Evolutionary conservation across 163 green algal genomes (phyloP), one percentile per base, ranked within the genome.

Genomic region (Smithsoniella earleae): DNA sequence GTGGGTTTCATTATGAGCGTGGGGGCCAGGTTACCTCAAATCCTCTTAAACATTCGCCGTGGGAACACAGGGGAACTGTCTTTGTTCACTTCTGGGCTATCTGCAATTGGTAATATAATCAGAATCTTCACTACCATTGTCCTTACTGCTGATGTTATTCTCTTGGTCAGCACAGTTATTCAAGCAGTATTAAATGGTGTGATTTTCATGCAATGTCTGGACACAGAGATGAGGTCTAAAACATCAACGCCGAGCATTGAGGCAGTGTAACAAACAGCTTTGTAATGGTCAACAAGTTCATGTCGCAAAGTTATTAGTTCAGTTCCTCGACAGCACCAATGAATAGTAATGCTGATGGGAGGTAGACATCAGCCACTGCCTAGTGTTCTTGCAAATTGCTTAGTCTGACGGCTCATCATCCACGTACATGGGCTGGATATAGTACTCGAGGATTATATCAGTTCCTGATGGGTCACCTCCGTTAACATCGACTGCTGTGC

Each of bases 21-120:
- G 6, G 58, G 58, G 16, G 58, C 58, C 5, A 30, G 58, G 10
- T 4, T 69, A 5, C 58, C 58, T 8, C 58, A 69, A 13, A 69
- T 69, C n/a, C 22, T 30, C 30, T 33, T 69, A 5, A 69, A 69
- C 58, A 43, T 69, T 33, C 58, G 20, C 6, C n/a, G 58, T 22
- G 58, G 58, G 4, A 69, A 69, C 58, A 69, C 58, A 43, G 58
- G 58, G 13, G 58, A 69, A 31, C 25, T 69, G n/a, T 25, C 27
- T n/a, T 45, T 69, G 10, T n/a, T 34, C 4, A 69, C 58, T 13
- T 69, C 43, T 43, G 58, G 30, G 6, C 58, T 69, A 34, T 69
- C 58, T 1, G 28, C 58, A 5, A 13, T 69, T 22, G 58, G 58
- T 16, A 69, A 69, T 33, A 30, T 69, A 5, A 69, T 69, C n/a